Percentiles rank a stretch among this genome's conserved stretches.
Conservation (phyloP, 2,329 filamentous ascomycete species). For the Dactylellina haptotyla region DNA sequence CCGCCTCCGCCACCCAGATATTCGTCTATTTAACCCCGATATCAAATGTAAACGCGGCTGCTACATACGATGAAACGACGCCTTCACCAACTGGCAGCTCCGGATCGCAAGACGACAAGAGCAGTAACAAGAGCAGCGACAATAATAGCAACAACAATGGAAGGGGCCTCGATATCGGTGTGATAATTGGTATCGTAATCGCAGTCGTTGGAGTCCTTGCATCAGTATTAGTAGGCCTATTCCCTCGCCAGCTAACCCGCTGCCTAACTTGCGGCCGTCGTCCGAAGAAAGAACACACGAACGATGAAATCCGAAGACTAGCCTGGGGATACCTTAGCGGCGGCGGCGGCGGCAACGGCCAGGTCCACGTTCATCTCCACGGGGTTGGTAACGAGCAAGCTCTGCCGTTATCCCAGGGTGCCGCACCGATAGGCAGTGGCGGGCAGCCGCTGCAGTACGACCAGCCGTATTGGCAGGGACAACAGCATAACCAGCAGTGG, state of each 20-base stretch:
- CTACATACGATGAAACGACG: constrained; percentile 9
- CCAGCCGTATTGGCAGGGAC: constrained; percentile 4
- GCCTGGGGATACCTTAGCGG: constrained; percentile 28
- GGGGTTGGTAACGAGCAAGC: constrained; percentile 13
- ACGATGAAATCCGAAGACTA: constrained; percentile 37
- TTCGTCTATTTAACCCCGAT: constrained; percentile 22
- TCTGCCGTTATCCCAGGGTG: constrained; percentile 11
- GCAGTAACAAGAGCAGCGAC: neutral
- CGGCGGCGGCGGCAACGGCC: neutral
- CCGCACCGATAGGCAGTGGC: constrained; percentile 7
- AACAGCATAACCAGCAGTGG: constrained; percentile 14
- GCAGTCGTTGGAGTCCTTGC: constrained; percentile 37
- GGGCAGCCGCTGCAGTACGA: constrained; percentile 4
- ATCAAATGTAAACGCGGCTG: neutral
- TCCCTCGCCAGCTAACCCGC: constrained; percentile 45
- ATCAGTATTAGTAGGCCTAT: constrained; percentile 32
- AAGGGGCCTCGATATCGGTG: constrained; percentile 22
- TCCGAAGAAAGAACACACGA: constrained; percentile 42
- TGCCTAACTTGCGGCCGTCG: constrained; percentile 42
- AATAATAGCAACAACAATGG: neutral
- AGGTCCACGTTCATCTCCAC: constrained; percentile 29
- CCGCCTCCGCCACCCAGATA: constrained; percentile 11
- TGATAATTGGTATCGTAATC: constrained; percentile 36
- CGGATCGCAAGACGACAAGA: neutral
- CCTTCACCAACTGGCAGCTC: neutral